These are phyloP conservation scores for Diutina mesorugosa DNA, from an alignment of 1,139 yeast genomes.

Conservation along the genomic window DNA sequence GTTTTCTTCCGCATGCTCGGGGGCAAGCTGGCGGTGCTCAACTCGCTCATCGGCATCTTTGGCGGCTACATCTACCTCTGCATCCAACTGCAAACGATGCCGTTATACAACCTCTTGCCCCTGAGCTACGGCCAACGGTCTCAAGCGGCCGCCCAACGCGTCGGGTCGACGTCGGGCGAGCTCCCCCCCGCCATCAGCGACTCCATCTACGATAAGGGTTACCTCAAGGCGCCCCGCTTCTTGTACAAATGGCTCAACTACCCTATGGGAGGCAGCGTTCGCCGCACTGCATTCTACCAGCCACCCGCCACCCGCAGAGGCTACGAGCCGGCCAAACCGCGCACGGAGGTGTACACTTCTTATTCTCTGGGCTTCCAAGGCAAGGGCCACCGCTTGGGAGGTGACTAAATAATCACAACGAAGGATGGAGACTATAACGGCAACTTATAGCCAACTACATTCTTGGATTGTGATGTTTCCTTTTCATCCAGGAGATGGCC, in stretches of 20 bases:
- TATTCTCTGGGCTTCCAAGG: conserved; percentile 13
- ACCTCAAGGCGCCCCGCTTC: conserved; percentile 29
- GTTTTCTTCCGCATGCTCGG: conserved; percentile 33
- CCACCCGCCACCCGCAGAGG: background rate
- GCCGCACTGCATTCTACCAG: conserved; percentile 19
- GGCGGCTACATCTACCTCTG: conserved; percentile 51
- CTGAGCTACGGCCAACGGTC: conserved; percentile 26
- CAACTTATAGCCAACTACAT: too few relatives aligned
- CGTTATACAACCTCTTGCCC: conserved; percentile 27
- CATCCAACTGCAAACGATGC: conserved; percentile 39
- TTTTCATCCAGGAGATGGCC: too few relatives aligned
- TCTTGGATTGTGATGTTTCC: too few relatives aligned
- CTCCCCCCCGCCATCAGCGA: conserved; percentile 2
- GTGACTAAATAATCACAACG: too few relatives aligned
- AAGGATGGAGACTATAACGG: too few relatives aligned
- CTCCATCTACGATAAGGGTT: conserved; percentile 29
- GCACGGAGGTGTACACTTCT: background rate
- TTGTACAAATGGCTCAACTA: conserved; percentile 19
- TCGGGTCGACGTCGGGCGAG: background rate
- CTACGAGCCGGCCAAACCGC: background rate
- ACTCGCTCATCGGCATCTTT: conserved; percentile 34
- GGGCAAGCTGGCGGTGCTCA: conserved; percentile 27
- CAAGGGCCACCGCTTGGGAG: conserved; percentile 23
- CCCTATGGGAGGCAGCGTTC: conserved; percentile 15
- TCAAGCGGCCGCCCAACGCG: background rate